phyloP scores from a whole-genome alignment of 176 grass and related monocot genomes.

The Calamus simplicifolius region DNA sequence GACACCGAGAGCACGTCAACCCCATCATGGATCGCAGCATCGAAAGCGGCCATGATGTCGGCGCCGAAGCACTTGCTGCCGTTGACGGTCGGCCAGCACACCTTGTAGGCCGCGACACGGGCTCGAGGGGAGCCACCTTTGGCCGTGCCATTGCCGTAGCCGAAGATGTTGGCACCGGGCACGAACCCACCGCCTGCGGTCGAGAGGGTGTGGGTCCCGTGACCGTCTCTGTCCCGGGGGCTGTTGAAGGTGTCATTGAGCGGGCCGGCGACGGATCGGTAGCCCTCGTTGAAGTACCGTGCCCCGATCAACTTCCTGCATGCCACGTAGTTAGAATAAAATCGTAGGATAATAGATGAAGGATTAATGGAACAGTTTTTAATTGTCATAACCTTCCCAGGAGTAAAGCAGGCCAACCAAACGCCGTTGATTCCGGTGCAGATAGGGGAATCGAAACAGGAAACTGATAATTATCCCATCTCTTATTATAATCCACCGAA shows the following conservation, averaged over 20 bases:
- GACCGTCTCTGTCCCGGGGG: slow-evolving; percentile 52
- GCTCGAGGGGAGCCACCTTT: slow-evolving; percentile 53
- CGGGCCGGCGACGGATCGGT: slow-evolving; percentile 2
- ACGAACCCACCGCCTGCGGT: slow-evolving; percentile 48
- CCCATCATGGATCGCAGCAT: slow-evolving; percentile 63
- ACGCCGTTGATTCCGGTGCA: no score
- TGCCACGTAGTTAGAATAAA: no score
- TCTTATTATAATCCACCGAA: no score
- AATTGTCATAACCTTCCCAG: no score
- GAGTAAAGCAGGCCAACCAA: no score
- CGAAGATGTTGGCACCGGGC: slow-evolving; percentile 23
- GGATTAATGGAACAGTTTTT: no score
- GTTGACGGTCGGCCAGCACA: slow-evolving; percentile 24
- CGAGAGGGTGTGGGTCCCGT: slow-evolving; percentile 65
- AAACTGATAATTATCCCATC: no score
- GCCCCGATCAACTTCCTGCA: slow-evolving; percentile 72
- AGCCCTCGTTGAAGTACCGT: slow-evolving; percentile 73
- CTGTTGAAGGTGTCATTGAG: slow-evolving; percentile 16
- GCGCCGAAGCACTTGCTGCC: slow-evolving; percentile 48
- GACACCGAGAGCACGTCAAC: slow-evolving; percentile 57
- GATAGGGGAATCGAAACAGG: no score
- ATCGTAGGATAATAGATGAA: no score
- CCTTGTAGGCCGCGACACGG: slow-evolving; percentile 57
- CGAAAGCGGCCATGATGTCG: slow-evolving; percentile 60
- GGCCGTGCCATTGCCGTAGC: slow-evolving; percentile 47